Conservation (phyloP, 2,329 filamentous ascomycete genomes). For the Xylariaceae sp. region DNA sequence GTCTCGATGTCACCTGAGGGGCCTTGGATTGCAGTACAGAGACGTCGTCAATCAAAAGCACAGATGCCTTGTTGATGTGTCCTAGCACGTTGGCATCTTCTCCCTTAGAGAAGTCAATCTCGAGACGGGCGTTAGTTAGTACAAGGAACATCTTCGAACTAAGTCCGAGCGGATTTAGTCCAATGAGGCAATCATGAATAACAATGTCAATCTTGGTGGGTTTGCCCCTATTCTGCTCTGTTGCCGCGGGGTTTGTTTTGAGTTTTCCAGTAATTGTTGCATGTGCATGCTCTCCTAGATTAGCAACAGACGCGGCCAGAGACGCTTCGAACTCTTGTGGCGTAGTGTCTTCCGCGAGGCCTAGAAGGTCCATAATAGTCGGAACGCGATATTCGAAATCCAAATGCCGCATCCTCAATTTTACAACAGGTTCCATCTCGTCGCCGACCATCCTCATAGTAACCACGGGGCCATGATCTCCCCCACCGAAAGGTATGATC, state of each 20-base stretch:
- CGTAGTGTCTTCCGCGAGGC: conserved; percentile 61
- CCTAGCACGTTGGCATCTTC: conserved; percentile 60
- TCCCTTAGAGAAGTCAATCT: conserved; percentile 62
- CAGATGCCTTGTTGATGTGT: conserved; percentile 72
- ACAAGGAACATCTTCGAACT: conserved; percentile 74
- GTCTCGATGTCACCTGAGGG: conserved; percentile 38
- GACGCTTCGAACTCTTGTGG: conserved; percentile 70
- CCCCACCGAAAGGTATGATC: conserved; percentile 31
- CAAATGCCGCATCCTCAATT: conserved; percentile 79
- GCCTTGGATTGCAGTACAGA: conserved; percentile 40
- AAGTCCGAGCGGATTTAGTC: conserved; percentile 74
- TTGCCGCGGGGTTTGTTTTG: conserved; percentile 6
- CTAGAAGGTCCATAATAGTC: conserved; percentile 74
- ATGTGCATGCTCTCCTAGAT: conserved; percentile 63
- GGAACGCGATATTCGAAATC: conserved; percentile 86
- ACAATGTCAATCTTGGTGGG: conserved; percentile 68
- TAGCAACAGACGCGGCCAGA: conserved; percentile 75
- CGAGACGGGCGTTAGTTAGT: conserved; percentile 70
- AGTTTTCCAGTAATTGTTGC: conserved; percentile 40
- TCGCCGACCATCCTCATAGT: conserved; percentile 91
- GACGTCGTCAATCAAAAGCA: conserved; percentile 78
- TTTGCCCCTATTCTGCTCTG: conserved; percentile 40
- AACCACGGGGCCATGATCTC: conserved; percentile 51
- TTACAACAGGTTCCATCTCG: conserved; percentile 87
- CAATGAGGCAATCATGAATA: conserved; percentile 75